Evolutionary conservation across 169 alveolate genomes (phyloP), one percentile per base, ranked within the genome.

Genomic region (Hammondia hammondi): DNA sequence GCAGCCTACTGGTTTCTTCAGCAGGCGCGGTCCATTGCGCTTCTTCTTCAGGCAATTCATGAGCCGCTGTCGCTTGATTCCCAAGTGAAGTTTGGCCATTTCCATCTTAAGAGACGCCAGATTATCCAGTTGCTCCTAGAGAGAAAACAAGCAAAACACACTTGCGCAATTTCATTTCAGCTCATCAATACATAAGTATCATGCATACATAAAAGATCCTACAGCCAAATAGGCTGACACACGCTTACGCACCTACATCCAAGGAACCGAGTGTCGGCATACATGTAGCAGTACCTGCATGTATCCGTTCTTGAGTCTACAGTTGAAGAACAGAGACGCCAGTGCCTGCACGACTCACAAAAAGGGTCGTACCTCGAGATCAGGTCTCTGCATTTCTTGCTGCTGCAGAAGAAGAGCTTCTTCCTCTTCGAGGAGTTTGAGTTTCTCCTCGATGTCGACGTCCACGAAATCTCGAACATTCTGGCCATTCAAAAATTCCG

Each of bases 401-500:
- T 70, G 91, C 37, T 81, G 90, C 91, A 95, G 91, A 35, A 98
- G 94, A 94, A 96, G 96, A 96, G 98, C 99, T 96, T 99, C 99
- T 95, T 99, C 99, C 95, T 98, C 98, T 97, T 99, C 99, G 39
- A 99, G 97, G 81, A 96, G 98, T 81, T 97, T 97, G n/a, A 99
- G 97, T 95, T 98, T 99, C 92, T 98, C 98, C 91, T 98, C 98
- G 85, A 99, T 99, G 85, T 99, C 99, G 81, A 99, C 98, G 95
- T 99, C 99, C 29, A 99, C 98, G 96, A 98, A 99, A 96, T 99
- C 99, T 85, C 98, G 96, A 29, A 99, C 99, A 96, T 99, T 99
- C 95, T 99, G 98, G 72, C 99, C 99, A 77, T 99, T 98, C 96
- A 98, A 97, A 70, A 99, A 97, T 97, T 99, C 99, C 29, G 99